These are phyloP conservation scores for Colletotrichum tofieldiae DNA, from an alignment of 2,329 filamentous ascomycete genomes.

Conservation along the genomic window DNA sequence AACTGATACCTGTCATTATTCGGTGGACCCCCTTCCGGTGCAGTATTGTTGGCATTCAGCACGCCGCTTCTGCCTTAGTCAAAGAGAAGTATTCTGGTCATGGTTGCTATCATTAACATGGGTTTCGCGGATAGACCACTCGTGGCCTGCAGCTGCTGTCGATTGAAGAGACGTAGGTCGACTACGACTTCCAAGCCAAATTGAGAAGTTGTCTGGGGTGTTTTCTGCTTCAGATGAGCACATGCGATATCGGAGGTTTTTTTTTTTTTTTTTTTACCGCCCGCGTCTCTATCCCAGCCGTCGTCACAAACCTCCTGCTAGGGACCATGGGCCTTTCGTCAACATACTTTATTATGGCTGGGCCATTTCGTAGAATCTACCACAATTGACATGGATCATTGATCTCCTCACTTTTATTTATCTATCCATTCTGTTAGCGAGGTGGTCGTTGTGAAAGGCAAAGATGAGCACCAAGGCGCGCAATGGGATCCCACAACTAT, in stretches of 20 bases:
- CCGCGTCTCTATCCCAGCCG: too few species aligned
- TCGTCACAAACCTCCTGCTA: background rate
- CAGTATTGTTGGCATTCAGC: background rate
- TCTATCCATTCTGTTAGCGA: too few species aligned
- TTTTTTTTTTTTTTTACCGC: background rate
- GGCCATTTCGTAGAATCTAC: too few species aligned
- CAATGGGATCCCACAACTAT: too few species aligned
- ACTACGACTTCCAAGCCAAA: background rate
- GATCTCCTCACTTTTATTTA: too few species aligned
- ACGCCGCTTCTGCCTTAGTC: background rate
- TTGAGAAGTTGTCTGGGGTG: background rate
- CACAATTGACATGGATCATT: too few species aligned
- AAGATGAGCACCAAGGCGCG: too few species aligned
- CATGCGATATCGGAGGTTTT: background rate
- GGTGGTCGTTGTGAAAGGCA: too few species aligned
- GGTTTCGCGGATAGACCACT: background rate
- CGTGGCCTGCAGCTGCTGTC: background rate
- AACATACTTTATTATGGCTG: too few species aligned
- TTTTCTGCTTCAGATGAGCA: background rate
- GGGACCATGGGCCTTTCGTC: background rate
- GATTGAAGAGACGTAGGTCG: background rate
- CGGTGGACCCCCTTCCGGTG: background rate
- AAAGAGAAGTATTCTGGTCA: background rate
- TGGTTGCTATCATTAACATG: background rate
- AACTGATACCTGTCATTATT: slow-evolving; percentile 1